Conservation (phyloP, 257 asterid species). For the Asclepias syriaca region DNA sequence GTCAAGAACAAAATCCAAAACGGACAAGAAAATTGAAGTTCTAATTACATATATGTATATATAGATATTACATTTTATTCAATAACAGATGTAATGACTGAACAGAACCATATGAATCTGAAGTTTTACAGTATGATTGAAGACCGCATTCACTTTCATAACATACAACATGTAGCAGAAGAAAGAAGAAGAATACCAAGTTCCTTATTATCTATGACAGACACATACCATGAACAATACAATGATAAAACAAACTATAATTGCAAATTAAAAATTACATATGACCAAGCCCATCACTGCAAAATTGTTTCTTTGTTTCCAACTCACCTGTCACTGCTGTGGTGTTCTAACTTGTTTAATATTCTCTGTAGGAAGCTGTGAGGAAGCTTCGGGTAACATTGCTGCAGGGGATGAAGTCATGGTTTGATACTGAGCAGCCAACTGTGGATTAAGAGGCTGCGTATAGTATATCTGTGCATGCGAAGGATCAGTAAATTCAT, state of each 20-base stretch:
- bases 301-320: conserved; percentile 64
- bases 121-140: conserved; percentile 48
- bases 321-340: conserved; percentile 57
- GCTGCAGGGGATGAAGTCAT: conserved; percentile 42
- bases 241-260: conserved; percentile 34
- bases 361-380: conserved; percentile 54
- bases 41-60: conserved; percentile 2
- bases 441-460: conserved; percentile 59
- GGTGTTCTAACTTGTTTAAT: conserved; percentile 44
- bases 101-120: conserved; percentile 24
- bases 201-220: conserved; percentile 47
- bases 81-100: conserved; percentile 28
- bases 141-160: conserved; percentile 31
- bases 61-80: conserved; percentile 22
- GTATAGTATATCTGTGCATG: conserved; percentile 69
- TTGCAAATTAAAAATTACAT: conserved; percentile 29
- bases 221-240: conserved; percentile 62
- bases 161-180: conserved; percentile 15
- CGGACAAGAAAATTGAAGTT: neutral
- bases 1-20: neutral
- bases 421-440: conserved; percentile 73
- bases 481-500: conserved; percentile 61
- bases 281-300: conserved; percentile 53
- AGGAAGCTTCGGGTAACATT: conserved; percentile 41
- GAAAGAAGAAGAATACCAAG: conserved; percentile 20